Base-by-base conservation (phyloP, 2,329 filamentous ascomycete genomes). In the Colletotrichum tabaci region DNA sequence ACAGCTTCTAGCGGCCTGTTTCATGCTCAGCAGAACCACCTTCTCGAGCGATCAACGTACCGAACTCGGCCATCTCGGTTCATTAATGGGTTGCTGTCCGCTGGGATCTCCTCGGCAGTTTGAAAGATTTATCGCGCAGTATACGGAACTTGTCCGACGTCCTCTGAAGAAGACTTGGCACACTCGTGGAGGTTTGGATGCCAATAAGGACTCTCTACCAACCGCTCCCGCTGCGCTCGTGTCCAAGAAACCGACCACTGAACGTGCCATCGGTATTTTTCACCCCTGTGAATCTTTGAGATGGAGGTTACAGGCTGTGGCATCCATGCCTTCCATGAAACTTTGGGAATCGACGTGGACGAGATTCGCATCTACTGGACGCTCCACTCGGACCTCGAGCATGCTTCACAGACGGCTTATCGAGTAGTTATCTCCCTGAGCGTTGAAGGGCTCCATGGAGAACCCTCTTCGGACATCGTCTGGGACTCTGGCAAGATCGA, bases 321-420 rank as follows among this genome's bases (percentile, higher is more conserved):
- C 26, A 82, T 84, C 26, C 81, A 84, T 62, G 80, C 78, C 62
- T 84, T 81, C 62, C 77, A 80, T 50, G 81, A 84, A 74, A 76
- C 77, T 2, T 72, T 83, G 9, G 82, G 82, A 5, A 81, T 84
- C 64, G 82, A 84, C 65, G 76, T 78, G 5, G 80, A 83, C 55
- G 76, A 80, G 53, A 74, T 83, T 15, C 78, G 79, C 40, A 77
- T 83, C 64, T 81, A 76, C 65, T 83, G 80, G 81, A 75, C 75
- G 7, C 73, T 83, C 1, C 62, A 78, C 10, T 77, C 77, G 12
- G 71, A 77, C 3, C 69, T 77, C 26, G 78, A 81, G 64, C 73
- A 80, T 73, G 75, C 76, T 4, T 21, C 44, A 0, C 81, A 83
- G 62, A 76, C 66, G 12, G 77, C 80, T 30, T 82, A 82, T 62